phyloP scores from a whole-genome alignment of 768 basidiomycete genomes.

The Rhizopogon sp. region DNA sequence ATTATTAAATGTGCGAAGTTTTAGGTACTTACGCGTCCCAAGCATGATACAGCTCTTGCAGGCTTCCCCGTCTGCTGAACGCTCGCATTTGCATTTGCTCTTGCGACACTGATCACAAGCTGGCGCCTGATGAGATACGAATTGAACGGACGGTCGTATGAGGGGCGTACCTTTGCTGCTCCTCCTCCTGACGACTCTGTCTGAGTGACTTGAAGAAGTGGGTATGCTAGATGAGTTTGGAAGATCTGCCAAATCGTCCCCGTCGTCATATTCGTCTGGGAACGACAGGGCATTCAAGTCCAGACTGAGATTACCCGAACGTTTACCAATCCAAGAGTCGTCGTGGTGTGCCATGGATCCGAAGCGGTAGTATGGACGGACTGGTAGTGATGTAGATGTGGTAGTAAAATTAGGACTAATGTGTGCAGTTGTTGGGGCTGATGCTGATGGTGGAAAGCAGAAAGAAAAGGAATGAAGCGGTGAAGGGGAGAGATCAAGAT shows the following conservation, averaged over 20 bases:
- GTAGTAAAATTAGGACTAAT: background rate
- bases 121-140: conserved; percentile 15
- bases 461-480: conserved; percentile 19
- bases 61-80: conserved; percentile 49
- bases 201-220: conserved; percentile 19
- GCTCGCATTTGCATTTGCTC: conserved; percentile 88
- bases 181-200: conserved; percentile 60
- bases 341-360: conserved; percentile 16
- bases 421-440: background rate
- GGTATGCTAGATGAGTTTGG: conserved; percentile 12
- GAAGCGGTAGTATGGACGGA: conserved; percentile 18
- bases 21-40: conserved; percentile 50
- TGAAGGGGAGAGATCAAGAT: conserved; percentile 16
- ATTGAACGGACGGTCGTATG: background rate
- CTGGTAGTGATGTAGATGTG: background rate
- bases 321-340: conserved; percentile 22
- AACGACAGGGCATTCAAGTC: conserved; percentile 37
- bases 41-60: conserved; percentile 77
- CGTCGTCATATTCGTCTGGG: conserved; percentile 61
- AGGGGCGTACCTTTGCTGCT: conserved; percentile 63
- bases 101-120: conserved; percentile 90
- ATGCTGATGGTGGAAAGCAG: conserved; percentile 9
- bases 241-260: conserved; percentile 48
- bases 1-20: background rate
- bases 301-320: conserved; percentile 10